Conservation (phyloP, 129 eudicot species). For the Oenanthe sinensis region DNA sequence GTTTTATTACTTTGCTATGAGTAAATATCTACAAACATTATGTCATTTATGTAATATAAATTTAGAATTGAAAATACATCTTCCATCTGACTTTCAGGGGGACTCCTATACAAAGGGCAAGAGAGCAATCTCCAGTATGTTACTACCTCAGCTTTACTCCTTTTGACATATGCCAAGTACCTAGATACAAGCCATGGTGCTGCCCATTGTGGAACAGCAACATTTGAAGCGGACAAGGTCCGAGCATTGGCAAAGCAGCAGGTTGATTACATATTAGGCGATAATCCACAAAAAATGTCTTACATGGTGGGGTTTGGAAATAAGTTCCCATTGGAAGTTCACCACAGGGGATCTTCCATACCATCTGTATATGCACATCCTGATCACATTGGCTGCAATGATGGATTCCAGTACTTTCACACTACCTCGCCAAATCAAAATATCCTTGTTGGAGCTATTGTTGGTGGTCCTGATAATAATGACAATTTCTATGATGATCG, state of each 20-base stretch:
- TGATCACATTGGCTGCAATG: slow-evolving; percentile 47
- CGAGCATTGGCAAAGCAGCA: slow-evolving; percentile 61
- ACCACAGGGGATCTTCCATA: slow-evolving; percentile 81
- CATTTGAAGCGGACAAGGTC: slow-evolving; percentile 45
- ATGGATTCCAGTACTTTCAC: slow-evolving; percentile 53
- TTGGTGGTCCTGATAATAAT: slow-evolving; percentile 75
- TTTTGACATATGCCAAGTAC: slow-evolving; percentile 71
- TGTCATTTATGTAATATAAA: background rate
- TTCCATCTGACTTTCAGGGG: slow-evolving; percentile 33
- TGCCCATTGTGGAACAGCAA: slow-evolving; percentile 46
- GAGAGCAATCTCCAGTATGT: slow-evolving; percentile 90
- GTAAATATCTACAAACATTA: background rate
- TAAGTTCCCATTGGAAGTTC: slow-evolving; percentile 55
- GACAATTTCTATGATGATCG: slow-evolving; percentile 67
- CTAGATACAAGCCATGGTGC: slow-evolving; percentile 35
- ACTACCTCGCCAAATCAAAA: slow-evolving; percentile 61
- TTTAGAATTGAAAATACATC: background rate
- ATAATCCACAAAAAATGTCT: slow-evolving; percentile 69
- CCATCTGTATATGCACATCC: slow-evolving; percentile 66
- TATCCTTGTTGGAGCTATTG: slow-evolving; percentile 62
- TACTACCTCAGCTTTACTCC: slow-evolving; percentile 66
- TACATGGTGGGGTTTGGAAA: slow-evolving; percentile 90
- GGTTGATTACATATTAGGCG: slow-evolving; percentile 72
- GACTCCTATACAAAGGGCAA: slow-evolving; percentile 59
- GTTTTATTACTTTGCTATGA: background rate